A percentile compares a stretch with the other conserved stretches of the same genome.
Evolutionary conservation across 2,329 filamentous ascomycete genomes (phyloP).

Genomic region (Fusarium haematococcum): DNA sequence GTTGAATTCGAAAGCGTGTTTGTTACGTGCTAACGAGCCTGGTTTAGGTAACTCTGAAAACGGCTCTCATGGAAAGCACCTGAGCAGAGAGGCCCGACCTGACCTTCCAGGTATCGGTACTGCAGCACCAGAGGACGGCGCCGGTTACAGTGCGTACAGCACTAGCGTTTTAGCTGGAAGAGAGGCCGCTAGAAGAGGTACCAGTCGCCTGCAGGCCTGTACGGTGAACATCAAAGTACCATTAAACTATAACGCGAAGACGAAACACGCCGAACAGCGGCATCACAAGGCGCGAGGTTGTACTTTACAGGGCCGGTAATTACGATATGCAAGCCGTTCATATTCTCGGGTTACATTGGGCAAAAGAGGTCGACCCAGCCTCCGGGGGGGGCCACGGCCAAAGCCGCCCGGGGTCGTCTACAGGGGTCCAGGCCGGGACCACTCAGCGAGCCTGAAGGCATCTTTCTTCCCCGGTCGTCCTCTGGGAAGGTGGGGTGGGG

Average conservation of each 20-base stretch:
- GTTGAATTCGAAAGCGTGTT: slow-evolving; percentile 16
- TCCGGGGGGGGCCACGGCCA: slow-evolving; percentile 7
- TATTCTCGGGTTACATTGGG: slow-evolving; percentile 34
- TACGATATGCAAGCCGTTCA: slow-evolving; percentile 44
- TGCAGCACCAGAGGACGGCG: background rate
- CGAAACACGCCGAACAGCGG: slow-evolving; percentile 4
- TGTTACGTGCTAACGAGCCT: background rate
- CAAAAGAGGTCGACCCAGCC: background rate
- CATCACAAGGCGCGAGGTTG: slow-evolving; percentile 5
- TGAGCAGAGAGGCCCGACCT: background rate
- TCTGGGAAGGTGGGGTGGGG: background rate
- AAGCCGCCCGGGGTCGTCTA: slow-evolving; percentile 10
- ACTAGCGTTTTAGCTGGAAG: slow-evolving; percentile 14
- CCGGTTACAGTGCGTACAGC: slow-evolving; percentile 33
- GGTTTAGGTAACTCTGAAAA: slow-evolving; percentile 19
- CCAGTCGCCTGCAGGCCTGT: background rate
- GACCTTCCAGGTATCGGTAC: background rate
- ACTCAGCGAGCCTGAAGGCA: slow-evolving; percentile 26
- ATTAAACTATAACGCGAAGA: background rate
- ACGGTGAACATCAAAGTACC: background rate
- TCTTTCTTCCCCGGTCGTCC: slow-evolving; percentile 22
- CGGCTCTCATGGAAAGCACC: slow-evolving; percentile 19
- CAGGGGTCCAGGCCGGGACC: slow-evolving; percentile 1
- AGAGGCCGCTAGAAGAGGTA: background rate
- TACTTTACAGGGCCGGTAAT: slow-evolving; percentile 35